Conservation (phyloP, 2,329 filamentous ascomycete genomes). For the Aspergillus thermomutatus region DNA sequence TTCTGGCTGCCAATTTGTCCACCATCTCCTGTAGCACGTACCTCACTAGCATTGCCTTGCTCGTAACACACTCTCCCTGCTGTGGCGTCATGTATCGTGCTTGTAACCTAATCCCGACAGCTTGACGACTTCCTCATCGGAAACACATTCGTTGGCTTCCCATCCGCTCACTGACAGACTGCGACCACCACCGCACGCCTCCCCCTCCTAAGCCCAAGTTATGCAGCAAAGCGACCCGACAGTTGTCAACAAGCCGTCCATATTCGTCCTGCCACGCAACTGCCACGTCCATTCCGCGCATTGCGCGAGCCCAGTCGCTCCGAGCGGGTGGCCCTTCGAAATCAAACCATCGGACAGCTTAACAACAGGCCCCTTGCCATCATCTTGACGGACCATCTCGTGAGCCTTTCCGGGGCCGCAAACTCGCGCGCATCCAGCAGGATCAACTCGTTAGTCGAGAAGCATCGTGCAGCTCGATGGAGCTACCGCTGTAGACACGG, state of each 20-base stretch:
- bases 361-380: conserved; percentile 66
- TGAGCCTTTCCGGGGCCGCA: conserved; percentile 79
- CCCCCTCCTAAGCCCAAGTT: conserved; percentile 93
- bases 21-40: neutral
- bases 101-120: conserved; percentile 73
- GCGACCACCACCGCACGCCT: conserved; percentile 82
- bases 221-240: conserved; percentile 76
- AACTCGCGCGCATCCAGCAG: conserved; percentile 81
- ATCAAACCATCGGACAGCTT: conserved; percentile 93
- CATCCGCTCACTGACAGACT: conserved; percentile 80
- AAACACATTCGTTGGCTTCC: conserved; percentile 40
- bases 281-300: conserved; percentile 95
- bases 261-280: conserved; percentile 90
- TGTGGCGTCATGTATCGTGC: conserved; percentile 80
- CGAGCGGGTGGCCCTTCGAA: conserved; percentile 93
- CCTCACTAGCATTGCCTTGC: conserved; percentile 45
- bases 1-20: neutral
- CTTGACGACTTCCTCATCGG: conserved; percentile 41
- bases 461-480: conserved; percentile 98
- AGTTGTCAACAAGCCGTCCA: conserved; percentile 64
- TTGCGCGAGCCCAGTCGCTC: conserved; percentile 87
- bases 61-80: conserved; percentile 67
- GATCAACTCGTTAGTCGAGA: conserved; percentile 92
- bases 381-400: conserved; percentile 77
- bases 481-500: too few species aligned